Evolutionary conservation across 345 rosid species (phyloP), one percentile per base, ranked within the genome.

Genomic region (Garcia nutans): DNA sequence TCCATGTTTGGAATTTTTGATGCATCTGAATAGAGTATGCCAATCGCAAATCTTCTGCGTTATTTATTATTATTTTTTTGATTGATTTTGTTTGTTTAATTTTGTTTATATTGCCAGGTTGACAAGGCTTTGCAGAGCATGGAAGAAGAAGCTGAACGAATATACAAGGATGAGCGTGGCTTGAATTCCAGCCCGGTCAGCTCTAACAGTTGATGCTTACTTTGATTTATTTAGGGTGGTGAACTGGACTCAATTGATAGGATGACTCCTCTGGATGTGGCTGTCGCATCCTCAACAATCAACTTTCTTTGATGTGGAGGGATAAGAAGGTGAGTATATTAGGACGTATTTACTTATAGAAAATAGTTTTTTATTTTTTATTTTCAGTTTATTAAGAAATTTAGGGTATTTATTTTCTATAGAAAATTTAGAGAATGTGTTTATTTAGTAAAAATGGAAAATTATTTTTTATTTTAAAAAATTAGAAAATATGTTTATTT

Each of bases 271-370:
- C 71, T 96, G 66, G 99, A 96, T 80, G 89, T 86, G 82, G 97
- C 93, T 50, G 97, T 91, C 85, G 89, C 58, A 93, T 96, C 83
- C 84, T 96, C 75, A 96, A 96, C 88, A 96, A 96, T 85, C 99
- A 96, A 87, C 88, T 96, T 76, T 96, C 99, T 74, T 86, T 96
- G 55, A 91, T 93, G 95, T 93, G 97, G 98, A 89, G 93, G 60
- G 99, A 96, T 80, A 98, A 96, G 82, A 92, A 92, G 88, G 97
- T 92, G 63, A 65, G 83, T 77, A n/a, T 33, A n/a, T n/a, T n/a
- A n/a, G n/a, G n/a, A n/a, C n/a, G n/a, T n/a, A n/a, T n/a, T n/a
- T n/a, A n/a, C n/a, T n/a, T n/a, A n/a, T n/a, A n/a, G n/a, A n/a
- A n/a, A n/a, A n/a, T n/a, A n/a, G n/a, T n/a, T n/a, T n/a, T n/a